A percentile compares a stretch with the other conserved stretches of the same genome.
Evolutionary conservation across 768 basidiomycete genomes (phyloP).

Genomic region (Tricholoma matsutake): DNA sequence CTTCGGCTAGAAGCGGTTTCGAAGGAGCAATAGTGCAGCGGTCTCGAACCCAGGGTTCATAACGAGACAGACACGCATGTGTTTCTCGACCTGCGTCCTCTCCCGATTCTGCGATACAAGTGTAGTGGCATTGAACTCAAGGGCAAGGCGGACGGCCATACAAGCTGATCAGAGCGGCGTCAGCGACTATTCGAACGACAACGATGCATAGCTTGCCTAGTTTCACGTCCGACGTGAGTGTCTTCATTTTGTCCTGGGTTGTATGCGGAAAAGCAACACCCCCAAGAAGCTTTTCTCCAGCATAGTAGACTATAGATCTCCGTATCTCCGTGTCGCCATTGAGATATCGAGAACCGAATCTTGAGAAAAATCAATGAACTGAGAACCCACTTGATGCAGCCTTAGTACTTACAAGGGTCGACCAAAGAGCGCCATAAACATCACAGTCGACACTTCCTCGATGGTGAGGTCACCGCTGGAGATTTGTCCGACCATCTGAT

Average conservation of each 20-base stretch:
- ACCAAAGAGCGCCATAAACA: no score
- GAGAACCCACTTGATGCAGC: no score
- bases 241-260: background rate
- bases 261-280: no score
- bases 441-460: no score
- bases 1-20: no score
- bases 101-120: background rate
- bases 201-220: background rate
- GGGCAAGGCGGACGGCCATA: conserved; percentile 7
- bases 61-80: conserved; percentile 5
- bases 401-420: no score
- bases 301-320: background rate
- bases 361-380: no score
- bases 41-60: no score
- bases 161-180: background rate
- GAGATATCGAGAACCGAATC: background rate
- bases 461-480: no score
- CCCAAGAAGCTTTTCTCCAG: background rate
- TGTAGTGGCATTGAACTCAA: conserved; percentile 6
- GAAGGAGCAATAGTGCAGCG: no score
- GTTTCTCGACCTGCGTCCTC: conserved; percentile 5
- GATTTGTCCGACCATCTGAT: no score
- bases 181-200: background rate
- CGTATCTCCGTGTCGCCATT: background rate
- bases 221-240: background rate